These are phyloP conservation scores for slime mould (Dictyostelium discoideum) DNA, from an alignment of 78 protist genomes.

Conservation along the genomic window DNA sequence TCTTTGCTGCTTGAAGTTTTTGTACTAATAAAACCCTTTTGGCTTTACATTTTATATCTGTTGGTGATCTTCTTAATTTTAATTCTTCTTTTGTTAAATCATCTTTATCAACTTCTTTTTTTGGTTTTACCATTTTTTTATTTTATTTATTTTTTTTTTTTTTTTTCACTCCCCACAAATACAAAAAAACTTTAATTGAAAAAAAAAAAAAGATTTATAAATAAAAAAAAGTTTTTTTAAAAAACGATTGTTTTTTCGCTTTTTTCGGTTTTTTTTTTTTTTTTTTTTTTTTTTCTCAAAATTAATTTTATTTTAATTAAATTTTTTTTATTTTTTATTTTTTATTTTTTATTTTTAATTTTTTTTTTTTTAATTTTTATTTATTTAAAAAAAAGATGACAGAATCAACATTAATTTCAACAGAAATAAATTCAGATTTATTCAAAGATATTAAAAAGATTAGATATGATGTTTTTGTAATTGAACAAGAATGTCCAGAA, in stretches of 20 bases:
- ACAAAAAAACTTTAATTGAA: too few relatives aligned
- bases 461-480: constrained; percentile 76
- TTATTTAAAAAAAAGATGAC: neutral
- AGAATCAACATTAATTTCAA: neutral
- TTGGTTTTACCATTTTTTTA: constrained; percentile 1
- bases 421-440: neutral
- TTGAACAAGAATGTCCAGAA: constrained; percentile 54
- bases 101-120: constrained; percentile 23
- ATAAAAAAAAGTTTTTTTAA: neutral
- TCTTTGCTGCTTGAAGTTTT: constrained; percentile 45
- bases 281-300: neutral
- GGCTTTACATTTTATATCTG: constrained; percentile 71
- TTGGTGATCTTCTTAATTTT: constrained; percentile 56
- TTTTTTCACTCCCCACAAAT: too few relatives aligned
- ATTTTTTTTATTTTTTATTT: neutral
- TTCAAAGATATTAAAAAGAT: constrained; percentile 62
- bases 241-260: neutral
- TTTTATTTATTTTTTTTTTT: neutral
- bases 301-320: neutral
- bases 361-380: neutral
- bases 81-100: constrained; percentile 16
- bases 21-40: constrained; percentile 24
- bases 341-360: neutral
- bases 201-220: neutral
- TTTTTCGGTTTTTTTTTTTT: neutral